These are phyloP conservation scores for Kazachstania kunashirensis DNA, from an alignment of 805 yeast species.

Conservation along the genomic window DNA sequence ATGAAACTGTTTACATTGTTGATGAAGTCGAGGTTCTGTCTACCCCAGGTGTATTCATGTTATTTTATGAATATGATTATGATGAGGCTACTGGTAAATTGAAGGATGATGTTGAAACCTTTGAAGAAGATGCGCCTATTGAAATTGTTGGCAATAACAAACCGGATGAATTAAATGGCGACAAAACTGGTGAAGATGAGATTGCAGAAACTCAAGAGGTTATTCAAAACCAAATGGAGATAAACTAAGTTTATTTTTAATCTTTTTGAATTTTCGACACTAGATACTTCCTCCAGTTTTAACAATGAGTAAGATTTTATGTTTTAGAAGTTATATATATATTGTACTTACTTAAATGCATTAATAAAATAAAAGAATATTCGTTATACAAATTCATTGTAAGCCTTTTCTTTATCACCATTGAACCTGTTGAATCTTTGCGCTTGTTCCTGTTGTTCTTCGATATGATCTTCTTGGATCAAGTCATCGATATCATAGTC, in stretches of 20 bases:
- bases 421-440: slow-evolving; percentile 11
- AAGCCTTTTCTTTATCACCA: slow-evolving; percentile 18
- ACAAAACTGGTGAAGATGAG: slow-evolving; percentile 2
- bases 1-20: slow-evolving; percentile 75
- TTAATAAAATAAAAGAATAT: background rate
- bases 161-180: too few relatives aligned
- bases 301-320: too few relatives aligned
- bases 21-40: slow-evolving; percentile 70
- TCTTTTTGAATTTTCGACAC: too few relatives aligned
- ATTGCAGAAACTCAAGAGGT: too few relatives aligned
- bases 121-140: slow-evolving; percentile 8
- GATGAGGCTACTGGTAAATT: slow-evolving; percentile 26
- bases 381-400: slow-evolving; percentile 20
- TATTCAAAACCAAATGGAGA: background rate
- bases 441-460: slow-evolving; percentile 16
- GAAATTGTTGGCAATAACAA: too few relatives aligned
- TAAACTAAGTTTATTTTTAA: background rate
- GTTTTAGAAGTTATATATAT: too few relatives aligned
- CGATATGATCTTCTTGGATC: slow-evolving; percentile 30
- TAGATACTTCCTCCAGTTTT: too few relatives aligned
- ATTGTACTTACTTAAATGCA: too few relatives aligned
- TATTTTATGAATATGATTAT: slow-evolving; percentile 65
- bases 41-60: slow-evolving; percentile 85
- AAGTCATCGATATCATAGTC: slow-evolving; percentile 42
- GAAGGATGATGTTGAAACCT: slow-evolving; percentile 21